Evolutionary conservation across 352 stramenopile species (phyloP).

Genomic region (Phytophthora sojae): DNA sequence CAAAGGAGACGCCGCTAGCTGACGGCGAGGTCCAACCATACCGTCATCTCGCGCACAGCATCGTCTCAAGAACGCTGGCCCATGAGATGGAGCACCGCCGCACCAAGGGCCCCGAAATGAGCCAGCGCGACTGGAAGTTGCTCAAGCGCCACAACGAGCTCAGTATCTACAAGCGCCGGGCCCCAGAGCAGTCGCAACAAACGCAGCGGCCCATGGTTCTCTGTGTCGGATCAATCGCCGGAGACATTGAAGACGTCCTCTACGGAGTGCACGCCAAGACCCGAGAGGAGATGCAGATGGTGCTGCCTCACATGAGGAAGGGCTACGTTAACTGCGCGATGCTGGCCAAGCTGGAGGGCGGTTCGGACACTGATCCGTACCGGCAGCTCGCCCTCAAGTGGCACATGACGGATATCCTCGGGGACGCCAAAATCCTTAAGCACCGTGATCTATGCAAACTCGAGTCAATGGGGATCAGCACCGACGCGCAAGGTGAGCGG

Average conservation of each 20-base stretch:
- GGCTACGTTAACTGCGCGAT: conserved; percentile 52
- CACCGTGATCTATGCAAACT: conserved; percentile 58
- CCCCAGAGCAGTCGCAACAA: conserved; percentile 10
- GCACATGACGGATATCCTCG: conserved; percentile 35
- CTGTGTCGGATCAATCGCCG: conserved; percentile 52
- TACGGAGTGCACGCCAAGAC: conserved; percentile 65
- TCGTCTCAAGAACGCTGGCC: conserved; percentile 53
- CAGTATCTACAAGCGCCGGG: conserved; percentile 45
- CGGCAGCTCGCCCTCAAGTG: conserved; percentile 67
- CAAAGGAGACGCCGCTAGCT: conserved; percentile 16
- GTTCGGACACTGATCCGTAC: conserved; percentile 51
- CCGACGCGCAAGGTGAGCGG: conserved; percentile 40
- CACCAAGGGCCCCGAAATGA: conserved; percentile 23
- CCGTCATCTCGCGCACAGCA: conserved; percentile 43
- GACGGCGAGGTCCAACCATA: conserved; percentile 42
- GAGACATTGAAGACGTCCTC: conserved; percentile 52
- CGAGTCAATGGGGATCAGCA: conserved; percentile 56
- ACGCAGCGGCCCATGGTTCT: conserved; percentile 51
- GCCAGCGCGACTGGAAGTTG: conserved; percentile 42
- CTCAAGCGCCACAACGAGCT: conserved; percentile 46
- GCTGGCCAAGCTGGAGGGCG: conserved; percentile 51
- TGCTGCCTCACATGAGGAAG: conserved; percentile 45
- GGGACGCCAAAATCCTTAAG: conserved; percentile 44
- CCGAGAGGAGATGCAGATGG: conserved; percentile 57
- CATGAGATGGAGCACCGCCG: conserved; percentile 53